These are phyloP conservation scores for Mucor indicus DNA, from an alignment of 371 early-diverging fungal genomes.

Conservation along the genomic window DNA sequence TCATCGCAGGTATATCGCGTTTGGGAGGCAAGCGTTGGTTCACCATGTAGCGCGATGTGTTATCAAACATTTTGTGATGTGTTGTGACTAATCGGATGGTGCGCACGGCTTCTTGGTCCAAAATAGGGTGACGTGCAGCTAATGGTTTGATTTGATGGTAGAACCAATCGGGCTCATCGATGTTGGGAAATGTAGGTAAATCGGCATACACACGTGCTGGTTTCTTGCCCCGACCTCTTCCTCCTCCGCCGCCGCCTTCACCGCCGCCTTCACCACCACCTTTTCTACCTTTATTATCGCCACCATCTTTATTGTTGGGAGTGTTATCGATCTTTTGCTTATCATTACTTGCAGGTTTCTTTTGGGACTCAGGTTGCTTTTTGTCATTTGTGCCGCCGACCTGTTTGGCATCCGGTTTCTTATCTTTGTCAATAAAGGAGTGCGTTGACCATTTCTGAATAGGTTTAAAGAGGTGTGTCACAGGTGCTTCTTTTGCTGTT, in stretches of 20 bases:
- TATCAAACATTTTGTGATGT: constrained; percentile 7
- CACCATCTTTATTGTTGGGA: not conserved
- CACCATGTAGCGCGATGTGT: constrained; percentile 28
- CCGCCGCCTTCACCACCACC: not conserved
- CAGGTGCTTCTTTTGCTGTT: not conserved
- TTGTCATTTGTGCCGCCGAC: too few relatives aligned
- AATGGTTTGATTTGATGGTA: constrained; percentile 15
- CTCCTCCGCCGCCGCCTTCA: not conserved
- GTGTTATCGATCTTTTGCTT: not conserved
- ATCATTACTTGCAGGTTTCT: not conserved
- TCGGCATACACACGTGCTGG: constrained; percentile 3
- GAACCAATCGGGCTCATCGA: constrained; percentile 17
- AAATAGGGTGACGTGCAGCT: constrained; percentile 8
- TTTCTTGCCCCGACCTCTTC: not conserved
- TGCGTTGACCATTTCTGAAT: not conserved
- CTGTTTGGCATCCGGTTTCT: too few relatives aligned
- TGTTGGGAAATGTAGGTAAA: constrained; percentile 15
- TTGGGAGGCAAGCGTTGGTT: constrained; percentile 18
- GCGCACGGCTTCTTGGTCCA: constrained; percentile 19
- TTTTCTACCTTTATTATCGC: not conserved
- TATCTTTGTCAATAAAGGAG: too few relatives aligned
- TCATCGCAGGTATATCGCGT: not conserved
- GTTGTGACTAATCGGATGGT: constrained; percentile 23
- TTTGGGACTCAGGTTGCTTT: too few relatives aligned
- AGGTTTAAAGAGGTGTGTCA: not conserved